A percentile compares a stretch with the other conserved stretches of the same genome.
phyloP scores from a whole-genome alignment of 352 stramenopile species.

The Peronosclerospora sorghi region DNA sequence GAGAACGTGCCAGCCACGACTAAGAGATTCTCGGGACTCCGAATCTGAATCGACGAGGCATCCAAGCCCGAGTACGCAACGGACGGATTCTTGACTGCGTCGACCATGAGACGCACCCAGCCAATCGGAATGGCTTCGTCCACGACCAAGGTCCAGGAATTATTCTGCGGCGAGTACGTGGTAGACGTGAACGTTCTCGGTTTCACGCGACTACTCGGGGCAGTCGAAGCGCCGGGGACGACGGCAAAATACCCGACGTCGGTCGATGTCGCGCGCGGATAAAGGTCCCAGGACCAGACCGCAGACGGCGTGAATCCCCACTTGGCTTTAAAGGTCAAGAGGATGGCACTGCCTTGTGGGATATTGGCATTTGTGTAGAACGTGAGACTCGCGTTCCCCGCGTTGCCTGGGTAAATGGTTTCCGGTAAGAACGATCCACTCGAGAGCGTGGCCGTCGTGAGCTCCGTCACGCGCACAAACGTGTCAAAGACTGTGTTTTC shows the following conservation, averaged over 20 bases:
- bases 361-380: slow-evolving; percentile 68
- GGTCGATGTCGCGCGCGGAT: slow-evolving; percentile 5
- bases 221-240: slow-evolving; percentile 1
- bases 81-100: slow-evolving; percentile 65
- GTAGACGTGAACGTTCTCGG: slow-evolving; percentile 17
- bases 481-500: slow-evolving; percentile 58
- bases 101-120: slow-evolving; percentile 56
- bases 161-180: slow-evolving; percentile 20
- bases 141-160: slow-evolving; percentile 46
- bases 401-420: slow-evolving; percentile 78
- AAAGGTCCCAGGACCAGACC: slow-evolving; percentile 41
- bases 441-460: slow-evolving; percentile 35
- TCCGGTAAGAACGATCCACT: slow-evolving; percentile 72
- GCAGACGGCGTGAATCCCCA: slow-evolving; percentile 50
- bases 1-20: slow-evolving; percentile 55
- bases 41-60: slow-evolving; percentile 43
- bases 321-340: slow-evolving; percentile 43
- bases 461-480: slow-evolving; percentile 44
- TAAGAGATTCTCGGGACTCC: slow-evolving; percentile 35
- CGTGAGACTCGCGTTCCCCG: slow-evolving; percentile 58
- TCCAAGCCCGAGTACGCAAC: slow-evolving; percentile 61
- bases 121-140: slow-evolving; percentile 47
- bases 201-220: background rate
- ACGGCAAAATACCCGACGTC: slow-evolving; percentile 11
- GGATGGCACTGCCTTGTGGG: slow-evolving; percentile 34